Percentiles rank a stretch among this genome's conserved stretches.
phyloP scores from a whole-genome alignment of 495 filamentous ascomycete species.

The Penicillium lagena region DNA sequence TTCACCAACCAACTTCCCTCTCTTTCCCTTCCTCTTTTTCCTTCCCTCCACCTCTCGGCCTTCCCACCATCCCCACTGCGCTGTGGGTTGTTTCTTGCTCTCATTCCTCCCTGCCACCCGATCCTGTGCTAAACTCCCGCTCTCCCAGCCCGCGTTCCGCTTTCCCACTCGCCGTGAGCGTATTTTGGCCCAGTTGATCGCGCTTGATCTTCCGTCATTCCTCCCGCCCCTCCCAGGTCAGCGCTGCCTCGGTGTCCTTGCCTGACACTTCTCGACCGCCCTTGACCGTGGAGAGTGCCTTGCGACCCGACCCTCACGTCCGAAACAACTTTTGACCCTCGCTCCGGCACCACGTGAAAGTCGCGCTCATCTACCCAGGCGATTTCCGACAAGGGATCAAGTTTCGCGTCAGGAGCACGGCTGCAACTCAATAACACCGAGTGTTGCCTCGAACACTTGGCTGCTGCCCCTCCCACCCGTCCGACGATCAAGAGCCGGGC shows the following conservation, averaged over 20 bases:
- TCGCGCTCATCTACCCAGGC: not conserved
- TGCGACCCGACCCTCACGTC: not conserved
- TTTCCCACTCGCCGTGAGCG: not conserved
- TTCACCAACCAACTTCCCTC: conserved; percentile 13
- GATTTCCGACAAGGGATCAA: not conserved
- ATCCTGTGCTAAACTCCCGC: too few species aligned
- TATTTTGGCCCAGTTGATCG: not conserved
- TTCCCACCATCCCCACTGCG: conserved; percentile 2
- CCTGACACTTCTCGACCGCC: not conserved
- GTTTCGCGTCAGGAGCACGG: not conserved
- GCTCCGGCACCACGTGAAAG: not conserved
- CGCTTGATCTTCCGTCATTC: not conserved
- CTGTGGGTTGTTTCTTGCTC: conserved; percentile 14
- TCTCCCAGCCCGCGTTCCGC: too few species aligned
- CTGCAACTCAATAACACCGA: not conserved
- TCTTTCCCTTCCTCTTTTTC: conserved; percentile 14
- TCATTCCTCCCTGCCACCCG: conserved; percentile 12
- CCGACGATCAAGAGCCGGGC: not conserved
- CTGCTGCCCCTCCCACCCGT: conserved; percentile 7
- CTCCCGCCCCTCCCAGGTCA: not conserved
- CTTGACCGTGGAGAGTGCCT: not conserved
- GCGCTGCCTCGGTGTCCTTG: not conserved
- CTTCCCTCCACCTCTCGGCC: not conserved
- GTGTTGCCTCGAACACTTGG: not conserved
- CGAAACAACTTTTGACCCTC: conserved; percentile 3